Evolutionary conservation across 2,329 filamentous ascomycete species (phyloP).

Genomic region (Pseudogymnoascus sp.): DNA sequence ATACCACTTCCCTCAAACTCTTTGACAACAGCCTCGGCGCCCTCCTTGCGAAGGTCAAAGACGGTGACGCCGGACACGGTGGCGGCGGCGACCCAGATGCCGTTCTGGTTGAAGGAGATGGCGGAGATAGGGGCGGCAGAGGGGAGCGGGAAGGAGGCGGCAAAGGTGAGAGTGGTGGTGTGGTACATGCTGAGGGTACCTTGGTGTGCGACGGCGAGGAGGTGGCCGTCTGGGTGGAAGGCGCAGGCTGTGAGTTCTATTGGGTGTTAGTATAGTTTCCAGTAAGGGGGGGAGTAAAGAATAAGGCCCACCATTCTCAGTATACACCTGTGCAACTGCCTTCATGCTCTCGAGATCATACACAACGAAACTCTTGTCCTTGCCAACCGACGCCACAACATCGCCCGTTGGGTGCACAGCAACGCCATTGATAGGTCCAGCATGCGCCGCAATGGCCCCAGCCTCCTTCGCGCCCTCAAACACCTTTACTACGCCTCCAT

Average conservation of each 20-base stretch:
- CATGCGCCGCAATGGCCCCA: conserved; percentile 69
- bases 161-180: conserved; percentile 68
- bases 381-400: conserved; percentile 77
- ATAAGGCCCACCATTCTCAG: conserved; percentile 61
- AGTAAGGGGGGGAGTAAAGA: not conserved
- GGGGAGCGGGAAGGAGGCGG: conserved; percentile 63
- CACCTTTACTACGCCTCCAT: conserved; percentile 60
- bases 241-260: conserved; percentile 53
- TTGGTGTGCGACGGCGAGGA: conserved; percentile 79
- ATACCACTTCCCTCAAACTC: conserved; percentile 79
- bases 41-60: conserved; percentile 88
- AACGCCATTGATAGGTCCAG: conserved; percentile 69
- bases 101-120: conserved; percentile 89
- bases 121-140: conserved; percentile 66
- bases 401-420: conserved; percentile 75
- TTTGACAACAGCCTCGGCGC: conserved; percentile 72
- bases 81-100: conserved; percentile 85
- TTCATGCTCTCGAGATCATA: conserved; percentile 68
- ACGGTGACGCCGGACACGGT: conserved; percentile 73
- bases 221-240: conserved; percentile 95
- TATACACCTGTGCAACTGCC: conserved; percentile 70
- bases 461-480: conserved; percentile 65
- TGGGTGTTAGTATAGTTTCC: conserved; percentile 12
- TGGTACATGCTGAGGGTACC: conserved; percentile 86
- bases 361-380: conserved; percentile 86